phyloP scores from a whole-genome alignment of 176 grass and related monocot genomes.

The Zea luxurians region DNA sequence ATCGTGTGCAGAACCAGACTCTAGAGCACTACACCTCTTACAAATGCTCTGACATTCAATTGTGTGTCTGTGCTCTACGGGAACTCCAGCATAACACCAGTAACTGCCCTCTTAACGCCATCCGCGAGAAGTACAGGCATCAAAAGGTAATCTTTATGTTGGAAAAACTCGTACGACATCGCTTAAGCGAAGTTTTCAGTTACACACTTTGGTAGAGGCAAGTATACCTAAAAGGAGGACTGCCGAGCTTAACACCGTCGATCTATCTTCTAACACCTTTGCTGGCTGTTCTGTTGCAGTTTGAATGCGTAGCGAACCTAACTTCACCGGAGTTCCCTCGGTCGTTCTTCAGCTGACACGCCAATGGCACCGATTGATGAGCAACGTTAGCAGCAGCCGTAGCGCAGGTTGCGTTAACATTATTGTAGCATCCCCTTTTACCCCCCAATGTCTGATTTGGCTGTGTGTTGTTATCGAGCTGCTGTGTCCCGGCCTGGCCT shows the following conservation, averaged over 20 bases:
- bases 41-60: constrained; percentile 49
- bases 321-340: constrained; percentile 37
- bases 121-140: constrained; percentile 73
- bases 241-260: not conserved
- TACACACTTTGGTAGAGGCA: not conserved
- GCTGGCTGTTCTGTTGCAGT: constrained; percentile 18
- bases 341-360: constrained; percentile 44
- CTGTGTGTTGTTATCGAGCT: constrained; percentile 17
- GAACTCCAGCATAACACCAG: constrained; percentile 67
- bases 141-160: constrained; percentile 47
- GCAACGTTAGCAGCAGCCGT: constrained; percentile 35
- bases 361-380: constrained; percentile 11
- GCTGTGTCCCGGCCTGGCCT: constrained; percentile 31
- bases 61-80: constrained; percentile 39
- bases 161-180: not conserved
- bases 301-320: constrained; percentile 44
- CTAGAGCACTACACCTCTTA: constrained; percentile 69
- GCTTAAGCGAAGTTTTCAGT: not conserved
- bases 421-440: constrained; percentile 28
- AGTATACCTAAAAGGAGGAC: not conserved
- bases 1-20: constrained; percentile 48
- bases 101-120: constrained; percentile 54
- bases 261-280: not conserved
- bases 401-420: constrained; percentile 34
- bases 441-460: not conserved